Evolutionary conservation across 2,329 filamentous ascomycete genomes (phyloP), one percentile per base, ranked within the genome.

Genomic region (Fusarium proliferatum): DNA sequence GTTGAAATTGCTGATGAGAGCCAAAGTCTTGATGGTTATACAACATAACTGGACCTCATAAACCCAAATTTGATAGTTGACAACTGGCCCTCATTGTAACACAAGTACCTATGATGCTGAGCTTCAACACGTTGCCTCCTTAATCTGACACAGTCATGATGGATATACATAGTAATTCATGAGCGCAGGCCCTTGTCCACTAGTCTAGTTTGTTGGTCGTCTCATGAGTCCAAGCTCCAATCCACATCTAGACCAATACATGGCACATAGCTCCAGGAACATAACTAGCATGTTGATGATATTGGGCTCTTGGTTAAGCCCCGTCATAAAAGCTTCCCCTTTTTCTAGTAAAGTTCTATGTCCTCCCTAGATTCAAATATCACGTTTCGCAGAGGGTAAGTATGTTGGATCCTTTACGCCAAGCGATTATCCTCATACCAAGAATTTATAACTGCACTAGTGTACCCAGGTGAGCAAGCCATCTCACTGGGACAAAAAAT

Each of bases 161-260:
- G 41, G 23, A 69, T 67, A 23, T 23, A 33, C 15, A 49, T 23
- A 51, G 48, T 49, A 39, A 38, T 69, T 55, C 46, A 59, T 53
- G 23, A 48, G 45, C 39, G 34, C 43, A 69, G 59, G 65, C 58
- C 65, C 59, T 36, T 69, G 46, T 42, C 38, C 42, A 69, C 67
- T 69, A 59, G 65, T 38, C 65, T 69, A 69, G 59, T 34, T 65
- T 41, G 46, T 49, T 46, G 52, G 69, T 69, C 52, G 46, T 36
- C 64, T 65, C 51, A 65, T 69, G 48, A 59, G 67, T 55, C 71
- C 62, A 73, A 73, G 71, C 71, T 73, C 56, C 67, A 63, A 69
- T 72, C 67, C 67, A 74, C 46, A 48, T 51, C 45, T 38, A 49
- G 48, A 45, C 61, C 60, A 48, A 42, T 52, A 17, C 23, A 23